These are phyloP conservation scores for Solanum sparsipilum DNA, from an alignment of 257 asterid genomes.

Conservation along the genomic window DNA sequence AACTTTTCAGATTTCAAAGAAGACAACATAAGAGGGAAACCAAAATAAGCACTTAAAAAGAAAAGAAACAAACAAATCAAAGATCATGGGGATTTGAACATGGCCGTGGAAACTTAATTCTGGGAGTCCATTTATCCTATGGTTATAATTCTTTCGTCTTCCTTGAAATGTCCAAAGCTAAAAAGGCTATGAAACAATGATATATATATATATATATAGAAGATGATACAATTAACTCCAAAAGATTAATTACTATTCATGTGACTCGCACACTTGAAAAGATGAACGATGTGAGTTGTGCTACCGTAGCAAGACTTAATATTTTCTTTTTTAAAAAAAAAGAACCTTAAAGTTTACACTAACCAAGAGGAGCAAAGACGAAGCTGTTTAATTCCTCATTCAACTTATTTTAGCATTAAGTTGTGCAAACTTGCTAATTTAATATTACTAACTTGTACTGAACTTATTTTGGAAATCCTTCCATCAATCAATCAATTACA, in stretches of 20 bases:
- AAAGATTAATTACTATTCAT: background rate
- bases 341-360: background rate
- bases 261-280: background rate
- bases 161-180: background rate
- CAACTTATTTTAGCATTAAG: background rate
- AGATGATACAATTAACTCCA: background rate
- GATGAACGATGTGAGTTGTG: background rate
- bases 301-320: background rate
- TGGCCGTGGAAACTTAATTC: background rate
- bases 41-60: background rate
- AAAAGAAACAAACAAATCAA: background rate
- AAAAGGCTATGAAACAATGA: background rate
- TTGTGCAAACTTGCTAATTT: background rate
- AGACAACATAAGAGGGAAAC: background rate
- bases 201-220: background rate
- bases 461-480: background rate
- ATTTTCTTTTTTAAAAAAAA: background rate
- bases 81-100: background rate
- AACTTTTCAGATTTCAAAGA: background rate
- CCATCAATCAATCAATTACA: background rate
- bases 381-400: background rate
- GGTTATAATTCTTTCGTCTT: background rate
- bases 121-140: background rate
- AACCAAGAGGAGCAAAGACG: background rate
- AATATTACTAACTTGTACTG: background rate